Evolutionary conservation across 2,329 filamentous ascomycete genomes (phyloP).

Genomic region (Penicillium sp.): DNA sequence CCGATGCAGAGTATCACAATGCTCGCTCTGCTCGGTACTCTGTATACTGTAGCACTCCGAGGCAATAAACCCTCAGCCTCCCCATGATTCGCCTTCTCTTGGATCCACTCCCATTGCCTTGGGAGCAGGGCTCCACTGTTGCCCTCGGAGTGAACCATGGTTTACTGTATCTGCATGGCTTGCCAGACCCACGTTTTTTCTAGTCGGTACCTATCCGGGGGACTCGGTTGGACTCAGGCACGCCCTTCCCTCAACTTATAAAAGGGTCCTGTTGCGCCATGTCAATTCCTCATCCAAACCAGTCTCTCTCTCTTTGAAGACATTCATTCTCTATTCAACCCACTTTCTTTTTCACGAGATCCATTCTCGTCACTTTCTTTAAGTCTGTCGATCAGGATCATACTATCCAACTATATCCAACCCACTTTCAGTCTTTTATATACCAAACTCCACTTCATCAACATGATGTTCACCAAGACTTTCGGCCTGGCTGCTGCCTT

Average conservation of each 20-base stretch:
- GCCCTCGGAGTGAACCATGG: slow-evolving; percentile 17
- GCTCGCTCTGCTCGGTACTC: neutral
- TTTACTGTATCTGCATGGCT: slow-evolving; percentile 13
- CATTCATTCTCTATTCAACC: slow-evolving; percentile 1
- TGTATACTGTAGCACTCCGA: neutral
- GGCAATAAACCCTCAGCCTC: neutral
- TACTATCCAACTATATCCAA: slow-evolving; percentile 3
- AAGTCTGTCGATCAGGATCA: slow-evolving; percentile 25
- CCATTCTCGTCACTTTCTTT: slow-evolving; percentile 25
- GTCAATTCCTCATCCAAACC: neutral
- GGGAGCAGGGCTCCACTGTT: slow-evolving; percentile 13
- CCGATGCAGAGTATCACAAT: too few relatives aligned
- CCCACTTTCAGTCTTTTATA: slow-evolving; percentile 5
- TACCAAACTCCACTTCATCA: slow-evolving; percentile 12
- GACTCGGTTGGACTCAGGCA: neutral
- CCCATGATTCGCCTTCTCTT: slow-evolving; percentile 13
- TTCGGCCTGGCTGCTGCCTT: slow-evolving; percentile 33
- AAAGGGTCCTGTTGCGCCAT: slow-evolving; percentile 14
- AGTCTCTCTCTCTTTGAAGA: slow-evolving; percentile 3
- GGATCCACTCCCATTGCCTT: slow-evolving; percentile 15
- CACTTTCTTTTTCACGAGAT: slow-evolving; percentile 24
- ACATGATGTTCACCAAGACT: slow-evolving; percentile 41
- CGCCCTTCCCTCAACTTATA: slow-evolving; percentile 18
- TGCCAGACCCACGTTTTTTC: slow-evolving; percentile 10
- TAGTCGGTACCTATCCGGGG: slow-evolving; percentile 20